These are phyloP conservation scores for Boletus rex-veris DNA, from an alignment of 768 basidiomycete species.

Conservation along the genomic window DNA sequence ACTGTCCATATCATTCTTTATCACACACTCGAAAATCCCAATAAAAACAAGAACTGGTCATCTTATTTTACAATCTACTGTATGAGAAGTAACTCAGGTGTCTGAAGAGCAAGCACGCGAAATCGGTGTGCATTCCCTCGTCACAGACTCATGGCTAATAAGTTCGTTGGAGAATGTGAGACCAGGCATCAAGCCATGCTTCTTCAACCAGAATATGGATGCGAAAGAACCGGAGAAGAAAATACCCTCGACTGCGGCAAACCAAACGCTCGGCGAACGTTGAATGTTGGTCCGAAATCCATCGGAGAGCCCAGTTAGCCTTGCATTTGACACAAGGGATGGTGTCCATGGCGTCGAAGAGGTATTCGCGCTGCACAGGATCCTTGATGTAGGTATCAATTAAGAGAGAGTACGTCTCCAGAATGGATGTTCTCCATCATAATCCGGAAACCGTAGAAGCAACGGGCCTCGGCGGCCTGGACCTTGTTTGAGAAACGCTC, in stretches of 20 bases:
- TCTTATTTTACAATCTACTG: no score
- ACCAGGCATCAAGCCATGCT: no score
- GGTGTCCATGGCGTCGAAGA: constrained; percentile 91
- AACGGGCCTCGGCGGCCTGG: constrained; percentile 87
- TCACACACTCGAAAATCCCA: no score
- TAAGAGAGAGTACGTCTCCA: constrained; percentile 89
- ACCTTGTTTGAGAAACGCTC: constrained; percentile 93
- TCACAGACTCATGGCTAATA: no score
- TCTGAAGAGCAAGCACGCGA: constrained; percentile 85
- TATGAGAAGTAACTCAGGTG: no score
- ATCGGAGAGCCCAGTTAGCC: constrained; percentile 90
- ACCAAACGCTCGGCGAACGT: constrained; percentile 86
- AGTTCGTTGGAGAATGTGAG: no score
- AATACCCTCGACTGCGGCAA: constrained; percentile 96
- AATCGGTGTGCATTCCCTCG: constrained; percentile 79
- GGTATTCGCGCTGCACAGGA: constrained; percentile 62
- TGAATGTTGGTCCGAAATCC: constrained; percentile 80
- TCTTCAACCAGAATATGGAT: constrained; percentile 57
- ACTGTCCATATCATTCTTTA: no score
- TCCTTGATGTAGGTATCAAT: constrained; percentile 96
- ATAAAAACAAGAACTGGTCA: no score
- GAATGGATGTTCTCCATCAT: constrained; percentile 99
- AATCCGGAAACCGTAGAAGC: constrained; percentile 97
- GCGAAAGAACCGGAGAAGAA: constrained; percentile 96
- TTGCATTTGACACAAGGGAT: constrained; percentile 89